Evolutionary conservation across 1,284 basidiomycete species (phyloP).

Genomic region (Marasmius oreades): DNA sequence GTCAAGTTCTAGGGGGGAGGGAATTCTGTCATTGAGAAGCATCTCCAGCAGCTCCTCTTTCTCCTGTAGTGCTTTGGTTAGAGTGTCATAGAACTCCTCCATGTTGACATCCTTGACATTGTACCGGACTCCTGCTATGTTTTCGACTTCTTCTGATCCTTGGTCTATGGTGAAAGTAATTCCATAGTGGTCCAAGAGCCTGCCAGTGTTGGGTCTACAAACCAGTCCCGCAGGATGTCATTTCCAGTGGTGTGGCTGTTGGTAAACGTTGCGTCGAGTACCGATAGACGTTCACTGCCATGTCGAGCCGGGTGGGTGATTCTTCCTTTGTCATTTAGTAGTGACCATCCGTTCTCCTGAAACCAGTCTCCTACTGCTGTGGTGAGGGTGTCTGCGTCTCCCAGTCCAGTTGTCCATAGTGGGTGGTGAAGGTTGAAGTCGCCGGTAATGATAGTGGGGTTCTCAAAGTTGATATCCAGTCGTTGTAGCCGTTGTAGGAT

Average conservation of each 20-base stretch:
- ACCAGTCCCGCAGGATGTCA: neutral
- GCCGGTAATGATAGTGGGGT: too few relatives aligned
- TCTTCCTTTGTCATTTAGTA: neutral
- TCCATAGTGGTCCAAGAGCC: neutral
- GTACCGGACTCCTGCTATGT: constrained; percentile 1
- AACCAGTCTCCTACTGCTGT: neutral
- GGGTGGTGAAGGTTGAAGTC: neutral
- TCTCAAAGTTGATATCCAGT: neutral
- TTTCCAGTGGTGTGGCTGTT: neutral
- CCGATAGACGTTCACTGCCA: neutral
- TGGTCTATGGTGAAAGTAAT: neutral
- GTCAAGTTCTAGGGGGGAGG: neutral
- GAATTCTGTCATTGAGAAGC: neutral
- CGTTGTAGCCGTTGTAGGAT: neutral
- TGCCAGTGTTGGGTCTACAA: neutral
- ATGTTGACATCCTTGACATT: too few relatives aligned
- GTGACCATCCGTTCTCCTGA: neutral
- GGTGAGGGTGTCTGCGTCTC: neutral
- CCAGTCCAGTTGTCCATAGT: neutral
- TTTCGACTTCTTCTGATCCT: neutral
- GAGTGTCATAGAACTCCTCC: too few relatives aligned
- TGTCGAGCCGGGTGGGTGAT: neutral
- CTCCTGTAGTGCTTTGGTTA: too few relatives aligned
- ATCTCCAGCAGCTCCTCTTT: neutral
- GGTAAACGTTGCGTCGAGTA: neutral